Percentiles rank a stretch among this genome's conserved stretches.
These are phyloP conservation scores for Sphaerulina populicola DNA, from an alignment of 2,329 filamentous ascomycete genomes.

Conservation along the genomic window DNA sequence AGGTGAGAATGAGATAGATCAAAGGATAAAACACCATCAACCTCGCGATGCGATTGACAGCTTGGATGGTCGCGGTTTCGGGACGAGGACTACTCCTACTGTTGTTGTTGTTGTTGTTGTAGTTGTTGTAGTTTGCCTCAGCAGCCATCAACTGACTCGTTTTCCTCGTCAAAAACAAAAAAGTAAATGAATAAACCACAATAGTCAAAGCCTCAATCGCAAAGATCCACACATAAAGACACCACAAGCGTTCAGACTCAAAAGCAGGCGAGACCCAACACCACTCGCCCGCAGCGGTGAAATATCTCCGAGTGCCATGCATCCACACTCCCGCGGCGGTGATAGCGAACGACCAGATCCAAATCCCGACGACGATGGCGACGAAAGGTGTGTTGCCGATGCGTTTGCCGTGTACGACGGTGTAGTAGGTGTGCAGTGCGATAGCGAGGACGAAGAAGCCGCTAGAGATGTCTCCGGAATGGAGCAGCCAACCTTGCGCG, in stretches of 20 bases:
- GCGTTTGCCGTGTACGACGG: constrained; percentile 50
- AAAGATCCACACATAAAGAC: constrained; percentile 61
- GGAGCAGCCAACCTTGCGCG: constrained; percentile 61
- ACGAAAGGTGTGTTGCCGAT: constrained; percentile 48
- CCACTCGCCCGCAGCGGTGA: constrained; percentile 55
- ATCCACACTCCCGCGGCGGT: constrained; percentile 46
- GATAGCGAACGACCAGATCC: constrained; percentile 53
- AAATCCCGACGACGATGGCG: constrained; percentile 42
- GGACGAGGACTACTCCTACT: too few relatives aligned
- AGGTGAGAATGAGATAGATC: constrained; percentile 61
- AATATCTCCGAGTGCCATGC: constrained; percentile 41
- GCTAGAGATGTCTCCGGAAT: constrained; percentile 56
- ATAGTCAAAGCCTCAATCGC: constrained; percentile 46
- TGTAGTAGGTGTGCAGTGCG: constrained; percentile 58
- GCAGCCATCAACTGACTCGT: constrained; percentile 19
- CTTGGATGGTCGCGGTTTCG: constrained; percentile 19
- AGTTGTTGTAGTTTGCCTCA: too few relatives aligned
- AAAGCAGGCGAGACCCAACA: constrained; percentile 57
- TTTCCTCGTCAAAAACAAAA: constrained; percentile 27
- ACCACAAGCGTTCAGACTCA: constrained; percentile 39
- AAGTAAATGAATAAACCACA: constrained; percentile 40
- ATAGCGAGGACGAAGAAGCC: constrained; percentile 60
- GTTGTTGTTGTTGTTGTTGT: too few relatives aligned
- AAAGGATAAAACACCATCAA: constrained; percentile 60
- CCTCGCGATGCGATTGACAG: constrained; percentile 39